Percentiles rank a stretch among this genome's conserved stretches.
Evolutionary conservation across 352 stramenopile species (phyloP).

Genomic region (Phytophthora melonis): DNA sequence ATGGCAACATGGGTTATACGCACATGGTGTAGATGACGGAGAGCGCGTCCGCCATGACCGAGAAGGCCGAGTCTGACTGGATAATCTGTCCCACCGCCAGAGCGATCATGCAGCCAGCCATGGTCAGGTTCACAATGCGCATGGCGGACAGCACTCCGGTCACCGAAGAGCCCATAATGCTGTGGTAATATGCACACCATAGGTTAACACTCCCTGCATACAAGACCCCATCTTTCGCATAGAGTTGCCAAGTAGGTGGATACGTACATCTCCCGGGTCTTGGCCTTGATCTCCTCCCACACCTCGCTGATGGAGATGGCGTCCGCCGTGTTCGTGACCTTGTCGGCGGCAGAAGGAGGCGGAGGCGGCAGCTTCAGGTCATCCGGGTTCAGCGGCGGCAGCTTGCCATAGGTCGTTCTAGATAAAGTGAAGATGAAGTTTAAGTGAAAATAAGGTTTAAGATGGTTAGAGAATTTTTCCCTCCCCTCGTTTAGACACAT

Average conservation of each 20-base stretch:
- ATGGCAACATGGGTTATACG: neutral
- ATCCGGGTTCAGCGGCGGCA: slow-evolving; percentile 86
- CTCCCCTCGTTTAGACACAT: slow-evolving; percentile 22
- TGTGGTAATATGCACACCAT: slow-evolving; percentile 18
- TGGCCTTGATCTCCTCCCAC: slow-evolving; percentile 88
- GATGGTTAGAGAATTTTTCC: slow-evolving; percentile 38
- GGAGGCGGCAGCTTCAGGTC: slow-evolving; percentile 86
- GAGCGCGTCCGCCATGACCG: slow-evolving; percentile 77
- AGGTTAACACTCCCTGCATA: neutral
- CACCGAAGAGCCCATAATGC: slow-evolving; percentile 84
- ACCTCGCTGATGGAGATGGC: slow-evolving; percentile 86
- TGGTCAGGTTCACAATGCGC: slow-evolving; percentile 78
- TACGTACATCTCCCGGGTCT: slow-evolving; percentile 82
- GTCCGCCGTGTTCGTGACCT: slow-evolving; percentile 66
- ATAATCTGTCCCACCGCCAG: slow-evolving; percentile 78
- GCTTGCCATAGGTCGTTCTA: slow-evolving; percentile 78
- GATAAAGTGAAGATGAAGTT: neutral
- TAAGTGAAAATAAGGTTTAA: neutral
- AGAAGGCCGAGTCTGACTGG: slow-evolving; percentile 71
- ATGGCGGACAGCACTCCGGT: slow-evolving; percentile 81
- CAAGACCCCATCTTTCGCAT: neutral
- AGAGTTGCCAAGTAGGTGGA: neutral
- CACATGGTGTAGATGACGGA: slow-evolving; percentile 91
- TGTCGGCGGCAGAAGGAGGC: slow-evolving; percentile 77
- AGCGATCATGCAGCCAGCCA: slow-evolving; percentile 80